Percentiles rank a stretch among this genome's conserved stretches.
Evolutionary conservation across 1,139 yeast species (phyloP).

Genomic region (Kodamaea sp.): DNA sequence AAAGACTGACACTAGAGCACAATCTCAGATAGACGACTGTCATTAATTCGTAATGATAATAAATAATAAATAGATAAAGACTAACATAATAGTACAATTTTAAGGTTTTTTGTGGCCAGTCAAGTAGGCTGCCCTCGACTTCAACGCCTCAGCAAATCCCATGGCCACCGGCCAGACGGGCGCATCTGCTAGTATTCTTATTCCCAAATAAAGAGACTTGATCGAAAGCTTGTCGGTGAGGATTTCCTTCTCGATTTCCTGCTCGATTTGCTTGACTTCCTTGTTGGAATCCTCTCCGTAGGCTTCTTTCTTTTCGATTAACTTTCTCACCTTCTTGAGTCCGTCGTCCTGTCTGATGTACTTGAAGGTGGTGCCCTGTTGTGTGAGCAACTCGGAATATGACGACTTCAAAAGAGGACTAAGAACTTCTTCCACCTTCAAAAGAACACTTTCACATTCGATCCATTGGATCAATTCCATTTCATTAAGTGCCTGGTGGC

Average conservation of each 20-base stretch:
- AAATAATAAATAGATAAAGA: no score
- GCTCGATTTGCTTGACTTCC: conserved; percentile 2
- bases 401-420: conserved; percentile 33
- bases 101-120: conserved; percentile 2
- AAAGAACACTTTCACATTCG: conserved; percentile 49
- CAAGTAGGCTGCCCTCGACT: conserved; percentile 55
- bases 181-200: conserved; percentile 73
- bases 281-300: not conserved
- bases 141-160: conserved; percentile 74
- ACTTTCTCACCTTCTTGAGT: conserved; percentile 23
- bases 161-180: conserved; percentile 83
- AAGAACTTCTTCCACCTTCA: conserved; percentile 57
- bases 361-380: conserved; percentile 57
- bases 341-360: conserved; percentile 24
- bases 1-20: no score
- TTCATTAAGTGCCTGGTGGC: conserved; percentile 16
- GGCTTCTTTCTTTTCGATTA: conserved; percentile 22
- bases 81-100: no score
- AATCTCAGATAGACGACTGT: no score
- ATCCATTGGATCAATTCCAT: conserved; percentile 46
- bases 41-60: conserved; percentile 5
- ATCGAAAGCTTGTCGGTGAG: conserved; percentile 51
- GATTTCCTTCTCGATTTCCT: conserved; percentile 15
- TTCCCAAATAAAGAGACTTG: conserved; percentile 64
- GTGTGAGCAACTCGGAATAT: conserved; percentile 56